phyloP scores from a whole-genome alignment of 1,139 yeast species.

The Debaryomyces singareniensis region DNA sequence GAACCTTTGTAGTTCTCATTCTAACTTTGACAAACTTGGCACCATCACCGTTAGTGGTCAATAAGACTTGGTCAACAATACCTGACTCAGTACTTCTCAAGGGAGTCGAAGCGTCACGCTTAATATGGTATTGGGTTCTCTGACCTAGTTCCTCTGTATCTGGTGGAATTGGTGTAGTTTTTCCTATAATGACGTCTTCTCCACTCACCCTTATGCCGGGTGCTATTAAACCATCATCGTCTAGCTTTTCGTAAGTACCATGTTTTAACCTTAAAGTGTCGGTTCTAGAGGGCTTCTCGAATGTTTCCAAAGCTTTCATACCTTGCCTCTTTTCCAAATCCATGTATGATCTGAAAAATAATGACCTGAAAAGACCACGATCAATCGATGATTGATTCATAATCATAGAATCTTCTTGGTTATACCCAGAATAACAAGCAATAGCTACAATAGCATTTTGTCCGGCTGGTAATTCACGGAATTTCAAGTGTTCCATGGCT shows the following conservation, averaged over 20 bases:
- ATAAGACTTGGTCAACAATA: slow-evolving; percentile 93
- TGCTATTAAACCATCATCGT: slow-evolving; percentile 95
- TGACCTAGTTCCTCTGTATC: slow-evolving; percentile 98
- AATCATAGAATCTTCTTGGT: slow-evolving; percentile 99
- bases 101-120: slow-evolving; percentile 98
- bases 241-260: slow-evolving; percentile 96
- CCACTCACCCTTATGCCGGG: slow-evolving; percentile 99
- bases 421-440: slow-evolving; percentile 96
- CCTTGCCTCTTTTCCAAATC: slow-evolving; percentile 98
- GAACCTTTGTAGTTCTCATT: slow-evolving; percentile 97
- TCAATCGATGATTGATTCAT: slow-evolving; percentile 98
- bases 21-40: slow-evolving; percentile 95
- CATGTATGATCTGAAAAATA: slow-evolving; percentile 95
- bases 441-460: slow-evolving; percentile 98
- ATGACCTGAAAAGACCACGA: slow-evolving; percentile 90
- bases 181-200: slow-evolving; percentile 97
- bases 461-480: slow-evolving; percentile 98
- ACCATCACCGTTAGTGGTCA: slow-evolving; percentile 97
- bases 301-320: slow-evolving; percentile 94
- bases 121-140: slow-evolving; percentile 95
- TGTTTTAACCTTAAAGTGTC: slow-evolving; percentile 93
- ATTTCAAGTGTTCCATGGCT: slow-evolving; percentile 94
- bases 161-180: slow-evolving; percentile 97
- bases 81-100: slow-evolving; percentile 95
- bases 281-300: slow-evolving; percentile 91